Evolutionary conservation across 257 asterid genomes (phyloP).

Genomic region (Ligustrum vulgare): DNA sequence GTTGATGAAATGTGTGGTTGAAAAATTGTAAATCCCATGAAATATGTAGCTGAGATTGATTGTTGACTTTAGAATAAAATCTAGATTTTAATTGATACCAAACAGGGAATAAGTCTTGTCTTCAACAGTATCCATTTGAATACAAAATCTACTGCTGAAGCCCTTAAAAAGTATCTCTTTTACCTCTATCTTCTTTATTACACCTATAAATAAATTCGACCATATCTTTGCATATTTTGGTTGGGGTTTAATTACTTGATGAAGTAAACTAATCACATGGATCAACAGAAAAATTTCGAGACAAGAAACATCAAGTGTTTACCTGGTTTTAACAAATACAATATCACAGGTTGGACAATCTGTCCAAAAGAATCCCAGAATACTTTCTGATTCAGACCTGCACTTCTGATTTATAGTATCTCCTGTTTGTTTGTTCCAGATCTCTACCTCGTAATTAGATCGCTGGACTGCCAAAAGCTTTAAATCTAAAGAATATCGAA

Average conservation of each 20-base stretch:
- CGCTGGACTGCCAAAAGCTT: slow-evolving; percentile 87
- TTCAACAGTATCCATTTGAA: background rate
- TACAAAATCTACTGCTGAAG: background rate
- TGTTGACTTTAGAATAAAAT: no score
- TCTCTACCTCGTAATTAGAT: slow-evolving; percentile 72
- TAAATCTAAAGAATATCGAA: slow-evolving; percentile 79
- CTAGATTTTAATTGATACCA: no score
- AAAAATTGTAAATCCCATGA: no score
- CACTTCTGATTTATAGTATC: slow-evolving; percentile 63
- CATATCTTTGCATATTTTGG: background rate
- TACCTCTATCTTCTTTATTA: background rate
- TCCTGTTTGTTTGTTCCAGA: slow-evolving; percentile 73
- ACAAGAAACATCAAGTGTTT: slow-evolving; percentile 21
- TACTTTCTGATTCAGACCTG: slow-evolving; percentile 69
- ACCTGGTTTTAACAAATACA: slow-evolving; percentile 89
- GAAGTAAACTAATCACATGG: background rate
- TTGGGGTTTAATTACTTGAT: background rate
- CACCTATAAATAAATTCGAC: background rate
- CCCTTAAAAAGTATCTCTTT: background rate
- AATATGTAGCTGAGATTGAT: no score
- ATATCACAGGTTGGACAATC: slow-evolving; percentile 79
- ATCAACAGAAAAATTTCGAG: background rate
- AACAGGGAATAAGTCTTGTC: background rate
- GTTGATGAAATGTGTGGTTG: no score
- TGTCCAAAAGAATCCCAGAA: slow-evolving; percentile 94